Conservation (phyloP, 2,329 filamentous ascomycete genomes). For the Chaetomiaceae sp. region DNA sequence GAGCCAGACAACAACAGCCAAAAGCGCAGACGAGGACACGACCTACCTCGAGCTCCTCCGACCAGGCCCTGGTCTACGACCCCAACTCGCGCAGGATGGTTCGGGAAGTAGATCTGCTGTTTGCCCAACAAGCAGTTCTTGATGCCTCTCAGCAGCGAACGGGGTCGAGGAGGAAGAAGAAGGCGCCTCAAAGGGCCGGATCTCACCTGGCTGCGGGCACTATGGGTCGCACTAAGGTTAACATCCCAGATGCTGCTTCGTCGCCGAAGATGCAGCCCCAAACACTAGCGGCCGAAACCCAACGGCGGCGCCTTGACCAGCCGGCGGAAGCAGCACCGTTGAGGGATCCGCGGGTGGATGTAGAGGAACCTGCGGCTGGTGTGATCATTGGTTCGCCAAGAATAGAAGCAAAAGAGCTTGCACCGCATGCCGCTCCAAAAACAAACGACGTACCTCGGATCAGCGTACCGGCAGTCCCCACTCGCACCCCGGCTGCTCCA, state of each 20-base stretch:
- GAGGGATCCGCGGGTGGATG: constrained; percentile 6
- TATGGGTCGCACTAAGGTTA: constrained; percentile 45
- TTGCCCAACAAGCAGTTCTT: constrained; percentile 36
- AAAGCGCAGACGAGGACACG: constrained; percentile 1
- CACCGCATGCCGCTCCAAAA: constrained; percentile 10
- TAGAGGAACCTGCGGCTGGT: constrained; percentile 21
- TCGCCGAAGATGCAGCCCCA: neutral
- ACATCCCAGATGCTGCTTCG: neutral
- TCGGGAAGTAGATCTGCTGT: constrained; percentile 39
- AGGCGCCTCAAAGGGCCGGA: constrained; percentile 34
- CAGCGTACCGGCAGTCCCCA: neutral
- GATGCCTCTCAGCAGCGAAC: constrained; percentile 35
- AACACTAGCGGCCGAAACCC: neutral
- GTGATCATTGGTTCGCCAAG: constrained; percentile 20
- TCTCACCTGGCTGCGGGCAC: constrained; percentile 47
- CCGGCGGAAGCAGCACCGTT: neutral
- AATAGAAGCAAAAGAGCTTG: constrained; percentile 10
- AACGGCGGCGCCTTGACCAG: neutral
- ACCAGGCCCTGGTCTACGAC: constrained; percentile 52
- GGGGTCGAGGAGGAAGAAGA: constrained; percentile 36
- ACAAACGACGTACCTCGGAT: neutral
- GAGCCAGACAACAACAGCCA: constrained; percentile 6
- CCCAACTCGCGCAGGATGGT: constrained; percentile 61
- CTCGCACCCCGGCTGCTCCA: neutral
- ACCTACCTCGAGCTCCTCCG: constrained; percentile 26